Base-by-base conservation (phyloP, 2,329 filamentous ascomycete genomes). In the Cladophialophora yegresii region DNA sequence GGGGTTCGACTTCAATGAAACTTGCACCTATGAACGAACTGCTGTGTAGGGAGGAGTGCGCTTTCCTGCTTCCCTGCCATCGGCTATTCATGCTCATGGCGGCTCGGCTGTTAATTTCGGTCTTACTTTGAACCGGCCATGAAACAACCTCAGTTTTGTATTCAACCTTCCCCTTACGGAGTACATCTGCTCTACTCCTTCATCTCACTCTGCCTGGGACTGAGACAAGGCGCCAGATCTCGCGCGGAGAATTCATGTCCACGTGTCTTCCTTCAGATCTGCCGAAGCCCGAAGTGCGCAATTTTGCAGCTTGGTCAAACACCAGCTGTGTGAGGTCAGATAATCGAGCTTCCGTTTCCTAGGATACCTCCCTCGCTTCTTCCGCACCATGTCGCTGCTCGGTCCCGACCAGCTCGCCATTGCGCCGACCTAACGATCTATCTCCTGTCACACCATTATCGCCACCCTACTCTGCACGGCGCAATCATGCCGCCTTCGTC, bases 141-240 rank as follows among this genome's bases (percentile, higher is more conserved):
- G 51, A 54, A 54, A 54, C 51, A 28, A 12, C n/a, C 16, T 54
- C 51, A 22, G 51, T 54, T 54, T 54, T 54, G 51, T 22, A 54
- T 33, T 5, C 10, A 54, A 20, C n/a, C 51, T 54, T 33, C 51
- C 28, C 28, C 51, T 4, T 54, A 30, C 51, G 23, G 23, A 43
- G 36, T 16, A 20, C 16, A 9, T 43, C 16, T 43, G 8, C 36
- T n/a, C 13, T 33, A 10, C 51, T 54, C 51, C 50, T 54, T 28
- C 50, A 22, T 54, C 16, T 32, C 9, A 54, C n/a, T 33, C n/a
- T 33, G 51, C 51, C 28, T 54, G 26, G 51, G 2, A n/a, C 23
- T 54, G 51, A 54, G 23, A 54, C 51, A 54, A 4, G 16, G 51
- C 51, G 51, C 51, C 13, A 54, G 28, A 54, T 54, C 51, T n/a